Percentiles rank a stretch among this genome's conserved stretches.
phyloP scores from a whole-genome alignment of 805 yeast species.

The Kodamaea hsintzibuensis region DNA sequence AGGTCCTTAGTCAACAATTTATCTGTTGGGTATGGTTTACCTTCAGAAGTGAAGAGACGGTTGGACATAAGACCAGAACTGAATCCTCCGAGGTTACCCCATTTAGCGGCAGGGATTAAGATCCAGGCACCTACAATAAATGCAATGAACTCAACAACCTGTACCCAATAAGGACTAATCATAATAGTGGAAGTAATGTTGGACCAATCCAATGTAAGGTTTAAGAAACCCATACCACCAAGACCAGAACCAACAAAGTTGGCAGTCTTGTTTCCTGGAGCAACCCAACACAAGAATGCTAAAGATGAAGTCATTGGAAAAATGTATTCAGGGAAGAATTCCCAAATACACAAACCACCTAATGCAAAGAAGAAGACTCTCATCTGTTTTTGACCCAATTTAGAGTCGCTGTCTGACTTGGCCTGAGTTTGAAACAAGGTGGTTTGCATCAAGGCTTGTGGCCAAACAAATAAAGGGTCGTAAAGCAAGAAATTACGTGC shows the following conservation, averaged over 20 bases:
- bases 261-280: conserved; percentile 19
- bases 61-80: conserved; percentile 26
- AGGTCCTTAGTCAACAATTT: conserved; percentile 19
- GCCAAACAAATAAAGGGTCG: conserved; percentile 29
- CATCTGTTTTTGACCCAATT: conserved; percentile 17
- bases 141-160: conserved; percentile 23
- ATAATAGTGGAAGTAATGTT: conserved; percentile 25
- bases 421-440: conserved; percentile 14
- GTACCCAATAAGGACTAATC: conserved; percentile 28
- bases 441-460: conserved; percentile 27
- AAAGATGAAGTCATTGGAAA: conserved; percentile 27
- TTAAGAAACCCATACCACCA: conserved; percentile 28
- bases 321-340: conserved; percentile 24
- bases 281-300: conserved; percentile 25
- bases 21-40: conserved; percentile 20
- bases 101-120: conserved; percentile 26
- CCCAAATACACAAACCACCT: conserved; percentile 18
- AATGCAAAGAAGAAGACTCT: conserved; percentile 19
- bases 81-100: conserved; percentile 20
- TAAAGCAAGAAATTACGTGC: conserved; percentile 24
- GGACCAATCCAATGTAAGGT: conserved; percentile 27
- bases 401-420: conserved; percentile 10
- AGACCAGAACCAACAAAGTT: conserved; percentile 28
- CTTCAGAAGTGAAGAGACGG: conserved; percentile 19
- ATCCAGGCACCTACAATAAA: conserved; percentile 26